Percentiles rank a stretch among this genome's conserved stretches.
Evolutionary conservation across 2,329 filamentous ascomycete genomes (phyloP).

Genomic region (Neofusicoccum sp.): DNA sequence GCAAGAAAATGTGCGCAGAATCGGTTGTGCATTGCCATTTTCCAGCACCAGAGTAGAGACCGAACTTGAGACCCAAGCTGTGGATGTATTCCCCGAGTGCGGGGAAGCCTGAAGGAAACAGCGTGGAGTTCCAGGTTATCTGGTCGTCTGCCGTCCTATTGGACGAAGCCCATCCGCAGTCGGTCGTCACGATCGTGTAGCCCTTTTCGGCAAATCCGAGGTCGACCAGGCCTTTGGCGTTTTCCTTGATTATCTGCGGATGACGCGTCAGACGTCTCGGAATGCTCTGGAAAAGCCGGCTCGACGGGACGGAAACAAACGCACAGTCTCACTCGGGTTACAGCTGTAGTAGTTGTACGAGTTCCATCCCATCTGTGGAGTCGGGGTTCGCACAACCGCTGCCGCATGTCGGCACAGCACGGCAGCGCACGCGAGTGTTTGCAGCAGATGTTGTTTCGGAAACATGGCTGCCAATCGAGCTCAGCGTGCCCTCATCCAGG

Average conservation of each 20-base stretch:
- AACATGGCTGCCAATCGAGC: neutral
- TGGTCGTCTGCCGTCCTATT: slow-evolving; percentile 43
- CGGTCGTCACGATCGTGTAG: slow-evolving; percentile 57
- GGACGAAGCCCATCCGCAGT: slow-evolving; percentile 57
- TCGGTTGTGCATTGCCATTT: slow-evolving; percentile 26
- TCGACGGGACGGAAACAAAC: neutral
- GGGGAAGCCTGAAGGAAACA: slow-evolving; percentile 53
- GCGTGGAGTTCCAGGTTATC: slow-evolving; percentile 50
- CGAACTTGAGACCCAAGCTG: slow-evolving; percentile 50
- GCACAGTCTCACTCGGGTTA: slow-evolving; percentile 42
- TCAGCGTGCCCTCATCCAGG: neutral
- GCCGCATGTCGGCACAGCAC: neutral
- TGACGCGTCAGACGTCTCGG: neutral
- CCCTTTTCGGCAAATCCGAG: slow-evolving; percentile 53
- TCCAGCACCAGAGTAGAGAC: slow-evolving; percentile 51
- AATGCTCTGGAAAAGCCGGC: neutral
- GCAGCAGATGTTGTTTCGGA: neutral
- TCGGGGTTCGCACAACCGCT: slow-evolving; percentile 23
- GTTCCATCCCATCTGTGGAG: slow-evolving; percentile 52
- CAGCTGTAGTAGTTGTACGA: slow-evolving; percentile 59
- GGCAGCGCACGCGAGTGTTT: neutral
- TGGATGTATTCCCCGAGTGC: slow-evolving; percentile 53
- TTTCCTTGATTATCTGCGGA: slow-evolving; percentile 46
- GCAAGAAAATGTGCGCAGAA: slow-evolving; percentile 44
- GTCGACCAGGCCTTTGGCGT: slow-evolving; percentile 54